Conservation (phyloP, 2,329 filamentous ascomycete genomes). For the Triangularia setosa region DNA sequence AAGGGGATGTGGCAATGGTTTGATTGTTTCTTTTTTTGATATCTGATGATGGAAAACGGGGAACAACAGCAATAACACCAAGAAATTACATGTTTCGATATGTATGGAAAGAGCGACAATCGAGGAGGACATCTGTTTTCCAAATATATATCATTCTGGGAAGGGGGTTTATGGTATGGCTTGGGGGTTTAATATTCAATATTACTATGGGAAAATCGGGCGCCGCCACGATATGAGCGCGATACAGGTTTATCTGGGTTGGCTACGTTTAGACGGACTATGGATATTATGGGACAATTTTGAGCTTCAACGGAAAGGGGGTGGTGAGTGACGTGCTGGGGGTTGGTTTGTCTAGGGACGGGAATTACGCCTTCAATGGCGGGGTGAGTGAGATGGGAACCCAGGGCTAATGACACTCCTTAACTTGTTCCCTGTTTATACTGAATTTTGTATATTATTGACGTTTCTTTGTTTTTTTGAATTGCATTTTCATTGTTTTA, state of each 20-base stretch:
- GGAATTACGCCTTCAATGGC: not conserved
- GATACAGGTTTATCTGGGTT: not conserved
- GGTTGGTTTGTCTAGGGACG: not conserved
- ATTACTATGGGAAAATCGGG: not conserved
- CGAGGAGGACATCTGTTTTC: not conserved
- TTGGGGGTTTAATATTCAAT: not conserved
- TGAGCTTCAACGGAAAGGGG: not conserved
- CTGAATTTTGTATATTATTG: not conserved
- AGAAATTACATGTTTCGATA: too few species aligned
- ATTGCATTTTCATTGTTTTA: not conserved
- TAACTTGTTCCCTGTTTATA: not conserved
- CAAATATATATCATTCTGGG: not conserved
- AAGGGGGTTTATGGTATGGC: not conserved
- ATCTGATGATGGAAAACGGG: not conserved
- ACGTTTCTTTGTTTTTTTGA: not conserved
- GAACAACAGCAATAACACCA: too few species aligned
- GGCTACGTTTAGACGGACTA: not conserved
- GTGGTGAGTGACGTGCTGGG: not conserved
- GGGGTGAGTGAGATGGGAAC: not conserved
- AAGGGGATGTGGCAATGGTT: too few species aligned
- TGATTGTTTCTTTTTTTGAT: too few species aligned
- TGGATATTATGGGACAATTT: not conserved
- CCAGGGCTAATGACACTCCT: not conserved
- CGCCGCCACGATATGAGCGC: not conserved
- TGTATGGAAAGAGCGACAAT: too few species aligned